phyloP scores from a whole-genome alignment of 2,329 filamentous ascomycete species.

The Akanthomyces uredinophilus region DNA sequence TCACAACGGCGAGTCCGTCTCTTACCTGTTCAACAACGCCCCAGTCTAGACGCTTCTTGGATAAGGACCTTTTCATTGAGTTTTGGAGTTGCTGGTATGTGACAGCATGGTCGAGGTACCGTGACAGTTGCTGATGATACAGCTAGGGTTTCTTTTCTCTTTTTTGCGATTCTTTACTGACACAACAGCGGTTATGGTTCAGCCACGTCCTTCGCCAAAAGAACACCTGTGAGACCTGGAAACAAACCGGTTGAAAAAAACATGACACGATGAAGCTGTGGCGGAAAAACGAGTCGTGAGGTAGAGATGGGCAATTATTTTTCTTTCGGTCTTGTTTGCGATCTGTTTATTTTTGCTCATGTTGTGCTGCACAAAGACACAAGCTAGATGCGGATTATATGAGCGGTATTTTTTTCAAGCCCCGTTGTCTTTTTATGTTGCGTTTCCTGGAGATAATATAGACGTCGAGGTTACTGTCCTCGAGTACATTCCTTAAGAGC shows the following conservation, averaged over 20 bases:
- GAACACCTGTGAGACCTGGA: neutral
- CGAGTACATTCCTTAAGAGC: neutral
- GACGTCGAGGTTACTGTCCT: neutral
- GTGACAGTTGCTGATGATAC: neutral
- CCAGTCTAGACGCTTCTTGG: constrained; percentile 37
- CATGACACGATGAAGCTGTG: neutral
- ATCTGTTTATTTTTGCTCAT: neutral
- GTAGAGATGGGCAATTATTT: neutral
- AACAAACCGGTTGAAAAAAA: constrained; percentile 1
- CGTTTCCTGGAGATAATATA: neutral
- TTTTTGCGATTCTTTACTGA: neutral
- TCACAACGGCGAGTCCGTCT: constrained; percentile 61
- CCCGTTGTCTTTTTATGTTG: neutral
- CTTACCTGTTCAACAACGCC: constrained; percentile 64
- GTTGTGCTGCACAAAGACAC: neutral
- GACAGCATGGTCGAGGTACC: neutral
- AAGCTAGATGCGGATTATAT: neutral
- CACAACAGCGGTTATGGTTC: constrained; percentile 6
- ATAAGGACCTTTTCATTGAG: constrained; percentile 1
- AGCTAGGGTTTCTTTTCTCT: neutral
- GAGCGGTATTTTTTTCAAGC: neutral
- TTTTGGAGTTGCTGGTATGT: constrained; percentile 13
- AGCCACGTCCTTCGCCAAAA: neutral
- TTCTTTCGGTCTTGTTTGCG: neutral
- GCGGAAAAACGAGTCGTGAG: neutral